Evolutionary conservation across 1,284 basidiomycete genomes (phyloP).

Genomic region (Trichosporon faecale): DNA sequence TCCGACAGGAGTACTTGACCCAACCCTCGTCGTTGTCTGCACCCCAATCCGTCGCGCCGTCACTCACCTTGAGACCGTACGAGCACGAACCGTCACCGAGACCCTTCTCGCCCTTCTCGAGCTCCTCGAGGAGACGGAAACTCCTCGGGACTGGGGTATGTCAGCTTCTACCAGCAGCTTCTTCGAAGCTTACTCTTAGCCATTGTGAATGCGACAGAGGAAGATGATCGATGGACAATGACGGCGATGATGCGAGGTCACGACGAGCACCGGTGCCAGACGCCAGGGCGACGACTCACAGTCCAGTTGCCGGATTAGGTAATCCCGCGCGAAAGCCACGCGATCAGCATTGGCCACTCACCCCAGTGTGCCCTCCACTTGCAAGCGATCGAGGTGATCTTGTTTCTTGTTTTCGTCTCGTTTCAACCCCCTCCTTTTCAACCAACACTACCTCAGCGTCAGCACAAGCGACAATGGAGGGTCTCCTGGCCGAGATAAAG

Average conservation of each 20-base stretch:
- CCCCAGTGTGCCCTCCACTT: background rate
- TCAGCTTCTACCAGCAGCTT: background rate
- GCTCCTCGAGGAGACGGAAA: slow-evolving; percentile 93
- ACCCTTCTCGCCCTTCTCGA: slow-evolving; percentile 99
- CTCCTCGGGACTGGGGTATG: slow-evolving; percentile 78
- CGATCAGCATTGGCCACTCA: slow-evolving; percentile 4
- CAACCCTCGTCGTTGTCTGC: background rate
- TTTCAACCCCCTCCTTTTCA: background rate
- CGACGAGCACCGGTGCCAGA: background rate
- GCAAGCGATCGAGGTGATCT: background rate
- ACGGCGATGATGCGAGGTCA: slow-evolving; percentile 1
- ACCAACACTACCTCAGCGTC: background rate
- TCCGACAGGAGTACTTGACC: too few relatives aligned
- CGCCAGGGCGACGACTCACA: background rate
- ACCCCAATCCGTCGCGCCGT: background rate
- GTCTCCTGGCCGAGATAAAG: slow-evolving; percentile 66
- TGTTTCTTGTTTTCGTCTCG: background rate
- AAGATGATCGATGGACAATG: background rate
- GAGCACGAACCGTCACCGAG: slow-evolving; percentile 97
- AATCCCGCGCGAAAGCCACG: background rate
- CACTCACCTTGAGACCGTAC: slow-evolving; percentile 71
- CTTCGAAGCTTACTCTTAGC: background rate
- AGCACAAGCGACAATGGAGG: slow-evolving; percentile 40
- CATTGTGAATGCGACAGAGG: slow-evolving; percentile 1
- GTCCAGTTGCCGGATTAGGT: background rate